phyloP scores from a whole-genome alignment of 768 basidiomycete species.

The Lactarius deliciosus region DNA sequence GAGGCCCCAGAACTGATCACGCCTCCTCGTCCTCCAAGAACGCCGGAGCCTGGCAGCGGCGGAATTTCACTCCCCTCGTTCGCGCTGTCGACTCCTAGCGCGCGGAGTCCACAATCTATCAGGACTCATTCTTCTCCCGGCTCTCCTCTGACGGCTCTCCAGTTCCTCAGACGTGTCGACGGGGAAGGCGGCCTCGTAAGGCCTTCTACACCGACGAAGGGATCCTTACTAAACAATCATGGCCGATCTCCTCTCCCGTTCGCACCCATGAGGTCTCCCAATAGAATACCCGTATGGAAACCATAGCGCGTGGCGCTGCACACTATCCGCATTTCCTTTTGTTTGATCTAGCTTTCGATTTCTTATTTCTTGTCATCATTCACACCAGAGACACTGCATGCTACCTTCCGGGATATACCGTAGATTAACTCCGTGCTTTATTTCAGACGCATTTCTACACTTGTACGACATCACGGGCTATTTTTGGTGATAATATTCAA shows the following conservation, averaged over 20 bases:
- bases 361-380: constrained; percentile 17
- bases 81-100: constrained; percentile 51
- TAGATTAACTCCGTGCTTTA: constrained; percentile 18
- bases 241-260: constrained; percentile 16
- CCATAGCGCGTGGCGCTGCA: constrained; percentile 17
- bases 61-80: constrained; percentile 60
- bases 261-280: constrained; percentile 15
- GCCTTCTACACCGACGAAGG: constrained; percentile 65
- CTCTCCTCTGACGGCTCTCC: constrained; percentile 76
- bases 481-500: constrained; percentile 4
- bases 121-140: constrained; percentile 60
- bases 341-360: constrained; percentile 14
- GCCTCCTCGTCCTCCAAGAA: constrained; percentile 49
- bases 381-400: constrained; percentile 15
- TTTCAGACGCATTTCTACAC: constrained; percentile 20
- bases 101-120: constrained; percentile 46
- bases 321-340: neutral
- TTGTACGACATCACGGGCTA: constrained; percentile 21
- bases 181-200: constrained; percentile 51
- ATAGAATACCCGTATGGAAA: constrained; percentile 28
- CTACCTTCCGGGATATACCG: constrained; percentile 18
- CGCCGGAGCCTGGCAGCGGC: constrained; percentile 61
- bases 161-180: constrained; percentile 82
- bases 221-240: constrained; percentile 10
- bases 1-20: constrained; percentile 49